Evolutionary conservation across 768 basidiomycete species (phyloP).

Genomic region (Hirschioporus abietinus): DNA sequence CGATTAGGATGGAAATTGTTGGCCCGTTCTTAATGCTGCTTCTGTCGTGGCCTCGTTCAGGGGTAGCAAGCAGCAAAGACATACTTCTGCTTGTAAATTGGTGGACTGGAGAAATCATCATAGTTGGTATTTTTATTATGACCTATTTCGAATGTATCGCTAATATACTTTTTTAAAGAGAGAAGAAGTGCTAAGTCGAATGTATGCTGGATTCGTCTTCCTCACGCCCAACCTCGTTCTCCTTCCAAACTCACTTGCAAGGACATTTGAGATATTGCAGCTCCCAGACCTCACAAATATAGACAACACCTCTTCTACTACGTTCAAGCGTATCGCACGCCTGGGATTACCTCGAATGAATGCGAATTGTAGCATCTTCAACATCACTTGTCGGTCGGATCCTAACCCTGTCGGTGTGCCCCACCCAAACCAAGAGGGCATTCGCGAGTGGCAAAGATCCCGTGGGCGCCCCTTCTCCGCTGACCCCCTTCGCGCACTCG

Average conservation of each 20-base stretch:
- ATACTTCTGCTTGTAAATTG: conserved; percentile 21
- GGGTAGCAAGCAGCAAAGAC: conserved; percentile 9
- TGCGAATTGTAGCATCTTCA: conserved; percentile 12
- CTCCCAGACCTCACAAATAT: conserved; percentile 9
- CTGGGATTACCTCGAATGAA: conserved; percentile 18
- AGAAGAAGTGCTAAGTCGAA: conserved; percentile 9
- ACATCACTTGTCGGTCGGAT: conserved; percentile 24
- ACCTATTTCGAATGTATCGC: neutral
- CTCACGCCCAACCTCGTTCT: conserved; percentile 20
- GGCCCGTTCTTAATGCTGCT: conserved; percentile 18
- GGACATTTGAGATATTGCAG: conserved; percentile 18
- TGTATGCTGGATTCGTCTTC: conserved; percentile 23
- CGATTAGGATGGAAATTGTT: conserved; percentile 19
- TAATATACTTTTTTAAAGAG: conserved; percentile 6
- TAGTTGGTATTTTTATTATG: conserved; percentile 10
- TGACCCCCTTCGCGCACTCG: conserved; percentile 18
- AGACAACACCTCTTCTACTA: neutral
- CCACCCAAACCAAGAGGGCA: neutral
- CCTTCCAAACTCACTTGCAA: conserved; percentile 18
- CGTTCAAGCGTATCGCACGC: conserved; percentile 7
- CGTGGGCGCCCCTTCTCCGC: conserved; percentile 18
- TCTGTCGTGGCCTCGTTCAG: conserved; percentile 12
- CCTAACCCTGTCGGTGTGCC: conserved; percentile 16
- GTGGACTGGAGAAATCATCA: conserved; percentile 23
- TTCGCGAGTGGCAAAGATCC: neutral